A percentile compares a stretch with the other conserved stretches of the same genome.
Conservation (phyloP, 1,284 basidiomycete species). For the Cutaneotrichosporon cyanovorans region DNA sequence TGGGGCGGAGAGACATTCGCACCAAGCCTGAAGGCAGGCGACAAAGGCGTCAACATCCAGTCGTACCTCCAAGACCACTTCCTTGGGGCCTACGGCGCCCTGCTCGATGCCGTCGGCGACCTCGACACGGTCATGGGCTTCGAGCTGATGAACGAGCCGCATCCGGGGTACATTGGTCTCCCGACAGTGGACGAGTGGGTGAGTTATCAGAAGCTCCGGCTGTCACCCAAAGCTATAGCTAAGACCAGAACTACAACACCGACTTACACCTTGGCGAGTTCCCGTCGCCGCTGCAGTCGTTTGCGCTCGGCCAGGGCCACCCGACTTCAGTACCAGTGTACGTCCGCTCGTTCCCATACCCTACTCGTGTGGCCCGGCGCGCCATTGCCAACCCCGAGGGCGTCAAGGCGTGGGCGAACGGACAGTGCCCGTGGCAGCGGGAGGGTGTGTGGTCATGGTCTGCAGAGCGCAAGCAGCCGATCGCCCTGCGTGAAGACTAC, state of each 20-base stretch:
- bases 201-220: no score
- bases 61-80: conserved; percentile 75
- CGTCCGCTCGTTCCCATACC: conserved; percentile 75
- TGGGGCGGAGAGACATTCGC: conserved; percentile 84
- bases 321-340: conserved; percentile 65
- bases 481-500: conserved; percentile 78
- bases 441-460: conserved; percentile 95
- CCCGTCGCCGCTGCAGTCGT: conserved; percentile 74
- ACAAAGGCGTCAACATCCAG: conserved; percentile 60
- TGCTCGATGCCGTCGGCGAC: conserved; percentile 63
- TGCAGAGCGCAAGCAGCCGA: conserved; percentile 57
- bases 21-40: conserved; percentile 59
- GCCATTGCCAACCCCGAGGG: conserved; percentile 51
- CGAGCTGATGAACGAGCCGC: conserved; percentile 96
- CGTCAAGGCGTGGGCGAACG: conserved; percentile 60
- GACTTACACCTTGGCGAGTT: conserved; percentile 81
- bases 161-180: conserved; percentile 81
- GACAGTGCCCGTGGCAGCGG: conserved; percentile 80
- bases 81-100: conserved; percentile 64
- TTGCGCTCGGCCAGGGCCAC: conserved; percentile 72
- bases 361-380: conserved; percentile 51
- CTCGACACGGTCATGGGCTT: conserved; percentile 80
- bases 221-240: background rate
- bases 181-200: conserved; percentile 72
- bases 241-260: conserved; percentile 68